Percentiles rank a stretch among this genome's conserved stretches.
Evolutionary conservation across 2,329 filamentous ascomycete genomes (phyloP).

Genomic region (Laburnicola sp.): DNA sequence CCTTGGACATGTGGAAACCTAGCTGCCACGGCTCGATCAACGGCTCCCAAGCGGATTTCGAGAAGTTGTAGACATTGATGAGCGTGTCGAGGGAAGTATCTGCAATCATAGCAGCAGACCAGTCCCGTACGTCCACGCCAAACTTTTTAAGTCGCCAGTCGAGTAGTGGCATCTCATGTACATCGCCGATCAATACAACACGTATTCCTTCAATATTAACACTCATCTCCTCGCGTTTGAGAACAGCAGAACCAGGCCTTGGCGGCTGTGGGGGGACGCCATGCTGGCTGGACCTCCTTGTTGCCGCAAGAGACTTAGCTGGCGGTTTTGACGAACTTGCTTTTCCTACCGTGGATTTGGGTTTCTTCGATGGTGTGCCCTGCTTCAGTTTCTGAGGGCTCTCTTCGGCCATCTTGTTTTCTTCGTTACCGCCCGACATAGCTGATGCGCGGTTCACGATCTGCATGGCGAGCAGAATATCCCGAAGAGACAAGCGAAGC

Average conservation of each 20-base stretch:
- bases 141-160: conserved; percentile 94
- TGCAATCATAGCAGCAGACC: conserved; percentile 84
- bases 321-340: conserved; percentile 52
- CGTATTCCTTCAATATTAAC: conserved; percentile 85
- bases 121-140: conserved; percentile 80
- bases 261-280: conserved; percentile 62
- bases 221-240: conserved; percentile 78
- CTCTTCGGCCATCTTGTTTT: conserved; percentile 52
- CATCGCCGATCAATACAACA: conserved; percentile 89
- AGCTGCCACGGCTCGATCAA: conserved; percentile 94
- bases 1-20: conserved; percentile 84
- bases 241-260: conserved; percentile 56
- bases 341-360: conserved; percentile 53
- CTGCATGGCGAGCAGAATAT: conserved; percentile 91
- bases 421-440: conserved; percentile 64
- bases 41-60: conserved; percentile 97
- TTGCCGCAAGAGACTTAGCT: conserved; percentile 52
- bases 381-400: conserved; percentile 60
- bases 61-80: conserved; percentile 97
- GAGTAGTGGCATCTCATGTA: conserved; percentile 92
- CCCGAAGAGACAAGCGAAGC: conserved; percentile 83
- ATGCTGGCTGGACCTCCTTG: conserved; percentile 51
- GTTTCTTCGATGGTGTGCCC: conserved; percentile 52
- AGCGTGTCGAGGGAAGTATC: conserved; percentile 92
- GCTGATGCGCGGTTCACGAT: conserved; percentile 90